Percentiles rank a stretch among this genome's conserved stretches.
phyloP scores from a whole-genome alignment of 441 rosid species.

The Codiaeum variegatum region DNA sequence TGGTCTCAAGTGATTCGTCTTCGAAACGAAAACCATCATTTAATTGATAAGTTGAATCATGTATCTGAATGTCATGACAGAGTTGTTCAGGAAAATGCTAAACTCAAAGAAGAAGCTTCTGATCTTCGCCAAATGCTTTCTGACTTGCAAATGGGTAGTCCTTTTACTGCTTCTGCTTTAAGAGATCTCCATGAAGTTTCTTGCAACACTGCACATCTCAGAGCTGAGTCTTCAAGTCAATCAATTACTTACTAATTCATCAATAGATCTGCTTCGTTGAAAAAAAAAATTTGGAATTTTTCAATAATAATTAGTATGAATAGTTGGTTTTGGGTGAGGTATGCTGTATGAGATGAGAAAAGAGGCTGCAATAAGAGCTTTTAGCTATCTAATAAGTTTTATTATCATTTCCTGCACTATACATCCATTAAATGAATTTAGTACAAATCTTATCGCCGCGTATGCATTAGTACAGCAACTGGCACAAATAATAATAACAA shows the following conservation, averaged over 20 bases:
- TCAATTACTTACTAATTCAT: constrained; percentile 31
- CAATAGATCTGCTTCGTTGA: constrained; percentile 41
- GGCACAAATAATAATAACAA: background rate
- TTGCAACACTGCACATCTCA: constrained; percentile 41
- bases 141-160: constrained; percentile 48
- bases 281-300: constrained; percentile 20
- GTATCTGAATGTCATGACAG: constrained; percentile 54
- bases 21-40: constrained; percentile 45
- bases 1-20: constrained; percentile 46
- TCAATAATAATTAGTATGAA: constrained; percentile 2
- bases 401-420: background rate
- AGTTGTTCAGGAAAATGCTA: constrained; percentile 60
- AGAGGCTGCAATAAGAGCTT: constrained; percentile 29
- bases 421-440: background rate
- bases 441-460: constrained; percentile 5
- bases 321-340: constrained; percentile 4
- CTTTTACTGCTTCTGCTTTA: constrained; percentile 31
- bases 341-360: constrained; percentile 21
- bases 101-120: constrained; percentile 77
- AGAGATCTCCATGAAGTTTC: constrained; percentile 43
- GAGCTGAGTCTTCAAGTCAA: constrained; percentile 41
- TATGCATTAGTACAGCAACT: background rate
- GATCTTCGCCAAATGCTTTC: constrained; percentile 64
- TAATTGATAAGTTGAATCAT: constrained; percentile 62
- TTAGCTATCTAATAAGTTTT: constrained; percentile 12